Evolutionary conservation across 2,329 filamentous ascomycete species (phyloP).

Genomic region (Alternaria triticimaculans): DNA sequence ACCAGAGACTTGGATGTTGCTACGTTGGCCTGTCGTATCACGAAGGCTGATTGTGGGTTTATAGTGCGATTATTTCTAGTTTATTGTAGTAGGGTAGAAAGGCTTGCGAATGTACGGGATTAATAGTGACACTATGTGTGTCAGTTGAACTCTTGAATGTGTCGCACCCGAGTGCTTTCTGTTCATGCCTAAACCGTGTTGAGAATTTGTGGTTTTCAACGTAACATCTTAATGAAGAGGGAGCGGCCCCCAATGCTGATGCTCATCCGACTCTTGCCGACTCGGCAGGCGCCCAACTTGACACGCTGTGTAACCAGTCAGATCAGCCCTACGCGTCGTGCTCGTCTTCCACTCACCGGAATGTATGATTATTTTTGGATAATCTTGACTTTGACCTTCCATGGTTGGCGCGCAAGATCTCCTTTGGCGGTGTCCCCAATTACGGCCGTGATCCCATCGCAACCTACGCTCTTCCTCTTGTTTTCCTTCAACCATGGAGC

Average conservation of each 20-base stretch:
- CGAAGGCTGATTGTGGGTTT: slow-evolving; percentile 5
- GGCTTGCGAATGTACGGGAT: neutral
- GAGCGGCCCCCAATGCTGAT: neutral
- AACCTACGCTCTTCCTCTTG: neutral
- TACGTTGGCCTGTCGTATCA: slow-evolving; percentile 16
- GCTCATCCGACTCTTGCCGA: neutral
- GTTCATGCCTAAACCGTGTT: neutral
- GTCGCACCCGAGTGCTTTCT: neutral
- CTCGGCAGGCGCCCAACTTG: neutral
- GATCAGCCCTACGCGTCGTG: neutral
- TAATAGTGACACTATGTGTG: slow-evolving; percentile 3
- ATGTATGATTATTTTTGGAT: neutral
- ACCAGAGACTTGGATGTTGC: slow-evolving; percentile 11
- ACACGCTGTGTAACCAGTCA: neutral
- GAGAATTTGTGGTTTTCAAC: neutral
- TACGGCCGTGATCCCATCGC: neutral
- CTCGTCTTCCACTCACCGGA: neutral
- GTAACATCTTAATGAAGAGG: neutral
- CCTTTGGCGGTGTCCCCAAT: neutral
- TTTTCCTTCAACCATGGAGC: slow-evolving; percentile 24
- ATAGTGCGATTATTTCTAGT: slow-evolving; percentile 14
- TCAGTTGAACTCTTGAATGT: neutral
- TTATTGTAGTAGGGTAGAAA: slow-evolving; percentile 8
- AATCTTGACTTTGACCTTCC: neutral
- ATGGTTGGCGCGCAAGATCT: neutral